Evolutionary conservation across 257 asterid genomes (phyloP).

Genomic region (Nyctanthes arbortristis): DNA sequence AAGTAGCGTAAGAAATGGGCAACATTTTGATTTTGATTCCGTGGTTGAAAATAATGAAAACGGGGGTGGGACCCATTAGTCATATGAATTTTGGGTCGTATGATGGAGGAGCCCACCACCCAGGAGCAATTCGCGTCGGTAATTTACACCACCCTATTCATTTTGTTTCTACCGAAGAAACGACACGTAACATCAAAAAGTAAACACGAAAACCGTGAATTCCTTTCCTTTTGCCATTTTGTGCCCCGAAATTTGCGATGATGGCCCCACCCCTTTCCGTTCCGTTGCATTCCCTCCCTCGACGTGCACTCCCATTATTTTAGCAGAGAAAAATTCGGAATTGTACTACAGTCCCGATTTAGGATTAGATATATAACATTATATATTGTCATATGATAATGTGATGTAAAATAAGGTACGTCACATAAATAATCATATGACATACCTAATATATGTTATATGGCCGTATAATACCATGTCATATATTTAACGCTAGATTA

Average conservation of each 20-base stretch:
- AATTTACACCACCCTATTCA: background rate
- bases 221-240: background rate
- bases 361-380: too few species aligned
- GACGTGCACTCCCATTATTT: background rate
- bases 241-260: background rate
- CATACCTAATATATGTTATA: too few species aligned
- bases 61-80: background rate
- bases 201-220: constrained; percentile 4
- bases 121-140: too few species aligned
- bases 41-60: background rate
- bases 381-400: too few species aligned
- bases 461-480: too few species aligned
- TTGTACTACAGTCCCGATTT: too few species aligned
- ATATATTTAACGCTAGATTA: too few species aligned
- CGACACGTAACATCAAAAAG: too few species aligned
- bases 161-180: background rate
- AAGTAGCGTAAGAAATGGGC: background rate
- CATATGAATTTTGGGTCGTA: background rate
- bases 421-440: too few species aligned
- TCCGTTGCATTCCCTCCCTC: background rate
- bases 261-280: background rate
- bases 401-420: too few species aligned
- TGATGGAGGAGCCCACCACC: background rate
- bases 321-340: too few species aligned
- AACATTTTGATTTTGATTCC: background rate